Conservation (phyloP, 345 rosid genomes). For the Melastoma malabathricum region DNA sequence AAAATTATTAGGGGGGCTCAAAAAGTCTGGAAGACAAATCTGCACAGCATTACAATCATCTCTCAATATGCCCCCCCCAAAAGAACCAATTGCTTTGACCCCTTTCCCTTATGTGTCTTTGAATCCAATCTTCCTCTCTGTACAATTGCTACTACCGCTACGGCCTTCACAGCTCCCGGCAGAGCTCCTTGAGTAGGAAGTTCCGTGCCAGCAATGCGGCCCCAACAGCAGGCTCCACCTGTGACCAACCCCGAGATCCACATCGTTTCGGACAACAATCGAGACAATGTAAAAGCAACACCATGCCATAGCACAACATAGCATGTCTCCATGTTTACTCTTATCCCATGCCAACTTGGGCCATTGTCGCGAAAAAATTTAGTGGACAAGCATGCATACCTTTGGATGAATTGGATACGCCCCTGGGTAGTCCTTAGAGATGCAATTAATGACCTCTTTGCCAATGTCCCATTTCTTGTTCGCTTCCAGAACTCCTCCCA, state of each 20-base stretch:
- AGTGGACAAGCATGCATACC: constrained; percentile 23
- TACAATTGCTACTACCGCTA: constrained; percentile 15
- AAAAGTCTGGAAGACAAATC: no score
- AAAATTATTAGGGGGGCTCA: no score
- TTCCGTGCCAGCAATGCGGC: constrained; percentile 60
- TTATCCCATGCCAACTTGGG: no score
- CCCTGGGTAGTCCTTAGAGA: constrained; percentile 37
- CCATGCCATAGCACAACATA: background rate
- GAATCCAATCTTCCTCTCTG: constrained; percentile 9
- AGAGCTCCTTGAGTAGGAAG: constrained; percentile 17
- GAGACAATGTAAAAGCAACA: background rate
- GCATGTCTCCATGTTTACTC: no score
- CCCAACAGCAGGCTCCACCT: constrained; percentile 71
- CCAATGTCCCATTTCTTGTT: constrained; percentile 62
- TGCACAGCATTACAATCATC: no score
- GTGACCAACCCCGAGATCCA: constrained; percentile 1
- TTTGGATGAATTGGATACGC: constrained; percentile 42
- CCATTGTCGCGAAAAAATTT: no score
- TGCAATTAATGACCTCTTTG: constrained; percentile 43
- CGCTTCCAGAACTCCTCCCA: constrained; percentile 68
- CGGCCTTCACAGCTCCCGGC: constrained; percentile 8
- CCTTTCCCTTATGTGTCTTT: no score
- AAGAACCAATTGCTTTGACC: no score
- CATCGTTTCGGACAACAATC: background rate
- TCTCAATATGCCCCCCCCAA: no score